Evolutionary conservation across 1,284 basidiomycete genomes (phyloP).

Genomic region (Ustilago sp.): DNA sequence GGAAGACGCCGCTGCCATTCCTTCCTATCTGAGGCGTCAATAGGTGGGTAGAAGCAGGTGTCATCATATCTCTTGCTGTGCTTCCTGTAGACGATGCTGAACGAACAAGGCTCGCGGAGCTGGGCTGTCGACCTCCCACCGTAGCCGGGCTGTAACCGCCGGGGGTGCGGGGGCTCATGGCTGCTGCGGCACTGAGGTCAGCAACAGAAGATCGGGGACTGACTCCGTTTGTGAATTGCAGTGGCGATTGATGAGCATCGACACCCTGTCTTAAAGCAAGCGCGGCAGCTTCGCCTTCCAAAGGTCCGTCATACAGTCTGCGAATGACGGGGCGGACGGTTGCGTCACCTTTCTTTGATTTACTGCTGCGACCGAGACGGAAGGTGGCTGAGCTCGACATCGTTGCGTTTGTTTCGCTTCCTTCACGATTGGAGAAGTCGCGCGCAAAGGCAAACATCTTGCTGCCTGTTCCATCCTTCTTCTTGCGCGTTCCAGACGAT

Average conservation of each 20-base stretch:
- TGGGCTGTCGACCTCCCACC: slow-evolving; percentile 6
- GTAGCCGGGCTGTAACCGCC: slow-evolving; percentile 1
- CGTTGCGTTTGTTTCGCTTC: slow-evolving; percentile 11
- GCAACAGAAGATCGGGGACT: slow-evolving; percentile 30
- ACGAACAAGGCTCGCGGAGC: slow-evolving; percentile 20
- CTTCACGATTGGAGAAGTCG: slow-evolving; percentile 29
- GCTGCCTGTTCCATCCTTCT: slow-evolving; percentile 35
- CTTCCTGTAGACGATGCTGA: slow-evolving; percentile 33
- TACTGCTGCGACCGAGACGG: slow-evolving; percentile 30
- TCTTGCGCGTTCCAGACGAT: slow-evolving; percentile 31
- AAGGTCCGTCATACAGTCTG: slow-evolving; percentile 35
- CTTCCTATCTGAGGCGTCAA: slow-evolving; percentile 21
- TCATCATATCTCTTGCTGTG: slow-evolving; percentile 28
- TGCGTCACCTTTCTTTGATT: slow-evolving; percentile 28
- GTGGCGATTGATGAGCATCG: slow-evolving; percentile 11
- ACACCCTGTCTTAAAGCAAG: not conserved
- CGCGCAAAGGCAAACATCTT: slow-evolving; percentile 46
- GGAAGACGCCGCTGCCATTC: slow-evolving; percentile 13
- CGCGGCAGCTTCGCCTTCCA: slow-evolving; percentile 32
- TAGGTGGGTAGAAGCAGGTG: slow-evolving; percentile 16
- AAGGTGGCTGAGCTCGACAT: slow-evolving; percentile 29
- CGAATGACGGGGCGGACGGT: slow-evolving; percentile 36
- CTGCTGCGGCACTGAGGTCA: slow-evolving; percentile 16
- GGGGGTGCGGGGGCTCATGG: slow-evolving; percentile 7
- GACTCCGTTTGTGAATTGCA: slow-evolving; percentile 21